Evolutionary conservation across 805 yeast genomes (phyloP).

Genomic region (Lipomyces spencermartinsiae): DNA sequence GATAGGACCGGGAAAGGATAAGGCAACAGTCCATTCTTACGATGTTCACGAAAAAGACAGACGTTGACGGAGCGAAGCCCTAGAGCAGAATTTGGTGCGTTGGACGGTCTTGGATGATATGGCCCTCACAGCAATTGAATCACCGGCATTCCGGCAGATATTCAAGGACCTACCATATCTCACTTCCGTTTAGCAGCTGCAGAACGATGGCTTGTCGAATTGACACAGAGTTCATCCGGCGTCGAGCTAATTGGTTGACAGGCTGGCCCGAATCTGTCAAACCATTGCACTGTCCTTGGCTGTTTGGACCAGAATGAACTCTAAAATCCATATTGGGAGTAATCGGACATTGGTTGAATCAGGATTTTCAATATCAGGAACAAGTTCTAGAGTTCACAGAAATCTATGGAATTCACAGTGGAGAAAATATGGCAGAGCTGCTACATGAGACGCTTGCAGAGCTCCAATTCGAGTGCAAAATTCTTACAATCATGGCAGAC

Average conservation of each 20-base stretch:
- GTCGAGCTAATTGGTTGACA: not conserved
- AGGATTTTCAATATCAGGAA: not conserved
- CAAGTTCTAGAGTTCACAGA: not conserved
- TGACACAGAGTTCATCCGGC: not conserved
- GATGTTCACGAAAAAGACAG: not conserved
- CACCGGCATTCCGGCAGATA: not conserved
- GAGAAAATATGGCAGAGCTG: no score
- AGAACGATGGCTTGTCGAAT: not conserved
- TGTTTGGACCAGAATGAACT: conserved; percentile 12
- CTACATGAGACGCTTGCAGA: no score
- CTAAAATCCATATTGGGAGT: not conserved
- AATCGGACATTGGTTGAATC: not conserved
- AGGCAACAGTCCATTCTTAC: not conserved
- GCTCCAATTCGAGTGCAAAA: no score
- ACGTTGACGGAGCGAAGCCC: not conserved
- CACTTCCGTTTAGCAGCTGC: not conserved
- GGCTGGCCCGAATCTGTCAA: not conserved
- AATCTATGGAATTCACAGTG: no score
- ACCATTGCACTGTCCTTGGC: conserved; percentile 4
- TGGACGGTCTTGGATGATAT: not conserved
- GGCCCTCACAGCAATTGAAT: not conserved
- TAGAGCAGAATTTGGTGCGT: not conserved
- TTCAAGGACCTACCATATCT: not conserved
- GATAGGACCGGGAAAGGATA: not conserved
- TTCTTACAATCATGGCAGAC: no score